phyloP scores from a whole-genome alignment of 116 monocot genomes.

The Zostera marina region DNA sequence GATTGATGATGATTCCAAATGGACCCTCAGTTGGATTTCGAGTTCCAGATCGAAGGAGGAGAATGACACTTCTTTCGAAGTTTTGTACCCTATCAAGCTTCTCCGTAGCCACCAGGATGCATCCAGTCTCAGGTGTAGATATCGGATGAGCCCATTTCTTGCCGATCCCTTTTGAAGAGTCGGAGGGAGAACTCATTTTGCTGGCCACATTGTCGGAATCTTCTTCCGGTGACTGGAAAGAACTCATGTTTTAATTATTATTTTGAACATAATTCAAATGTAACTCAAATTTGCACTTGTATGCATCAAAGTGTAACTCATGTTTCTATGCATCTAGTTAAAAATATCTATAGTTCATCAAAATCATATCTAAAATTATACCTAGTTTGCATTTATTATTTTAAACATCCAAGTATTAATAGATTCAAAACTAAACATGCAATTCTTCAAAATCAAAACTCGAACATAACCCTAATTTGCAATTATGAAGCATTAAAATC shows the following conservation, averaged over 20 bases:
- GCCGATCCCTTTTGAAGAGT: slow-evolving; percentile 4
- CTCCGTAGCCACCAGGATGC: slow-evolving; percentile 17
- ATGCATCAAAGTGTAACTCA: too few species aligned
- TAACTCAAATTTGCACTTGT: too few species aligned
- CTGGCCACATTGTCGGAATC: slow-evolving; percentile 2
- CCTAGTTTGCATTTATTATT: too few species aligned
- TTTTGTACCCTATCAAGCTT: slow-evolving; percentile 20
- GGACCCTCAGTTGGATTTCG: slow-evolving; percentile 17
- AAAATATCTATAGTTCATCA: too few species aligned
- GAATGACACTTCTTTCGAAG: slow-evolving; percentile 19
- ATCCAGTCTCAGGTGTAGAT: slow-evolving; percentile 18
- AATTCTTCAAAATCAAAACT: too few species aligned
- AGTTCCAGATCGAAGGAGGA: slow-evolving; percentile 13
- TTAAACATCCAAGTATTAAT: too few species aligned
- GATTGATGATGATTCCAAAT: slow-evolving; percentile 22
- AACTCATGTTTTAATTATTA: not conserved
- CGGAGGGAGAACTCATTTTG: not conserved
- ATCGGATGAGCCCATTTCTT: slow-evolving; percentile 22
- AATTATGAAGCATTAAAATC: too few species aligned
- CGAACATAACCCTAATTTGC: too few species aligned
- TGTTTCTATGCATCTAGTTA: too few species aligned
- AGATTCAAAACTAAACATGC: too few species aligned
- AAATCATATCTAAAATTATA: too few species aligned
- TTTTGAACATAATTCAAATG: too few species aligned
- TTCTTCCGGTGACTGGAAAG: slow-evolving; percentile 7